Percentiles rank a stretch among this genome's conserved stretches.
Evolutionary conservation across 305 asterid species (phyloP).

Genomic region (Fraxinus platypoda): DNA sequence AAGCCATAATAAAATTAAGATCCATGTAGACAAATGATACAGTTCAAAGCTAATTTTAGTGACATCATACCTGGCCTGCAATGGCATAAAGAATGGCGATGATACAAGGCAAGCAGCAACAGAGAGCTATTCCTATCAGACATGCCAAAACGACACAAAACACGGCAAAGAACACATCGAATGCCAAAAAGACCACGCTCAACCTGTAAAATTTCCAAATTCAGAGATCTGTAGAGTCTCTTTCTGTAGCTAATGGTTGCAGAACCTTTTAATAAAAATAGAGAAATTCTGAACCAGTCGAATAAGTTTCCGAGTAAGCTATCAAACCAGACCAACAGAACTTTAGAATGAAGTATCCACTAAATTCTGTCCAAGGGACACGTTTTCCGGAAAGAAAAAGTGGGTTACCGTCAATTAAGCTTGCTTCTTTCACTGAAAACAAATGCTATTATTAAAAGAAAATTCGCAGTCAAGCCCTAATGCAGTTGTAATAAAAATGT

Average conservation of each 20-base stretch:
- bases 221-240: slow-evolving; percentile 26
- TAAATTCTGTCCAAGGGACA: background rate
- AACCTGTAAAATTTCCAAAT: slow-evolving; percentile 64
- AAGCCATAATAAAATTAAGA: slow-evolving; percentile 13
- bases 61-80: slow-evolving; percentile 76
- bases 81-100: slow-evolving; percentile 92
- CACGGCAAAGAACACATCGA: slow-evolving; percentile 93
- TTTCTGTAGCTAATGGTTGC: slow-evolving; percentile 9
- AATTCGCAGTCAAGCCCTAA: background rate
- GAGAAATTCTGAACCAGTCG: background rate
- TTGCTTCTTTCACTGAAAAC: background rate
- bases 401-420: background rate
- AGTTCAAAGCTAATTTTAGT: background rate
- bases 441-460: background rate
- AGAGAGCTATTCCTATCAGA: slow-evolving; percentile 81
- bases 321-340: background rate
- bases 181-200: slow-evolving; percentile 92
- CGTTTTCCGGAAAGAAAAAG: background rate
- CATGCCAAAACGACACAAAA: slow-evolving; percentile 90
- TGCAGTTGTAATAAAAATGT: background rate
- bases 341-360: background rate
- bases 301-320: slow-evolving; percentile 10
- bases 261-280: background rate
- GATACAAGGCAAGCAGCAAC: slow-evolving; percentile 99
- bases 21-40: slow-evolving; percentile 2